Base-by-base conservation (phyloP, 768 basidiomycete genomes). In the Porpolomopsis calyptriformis region DNA sequence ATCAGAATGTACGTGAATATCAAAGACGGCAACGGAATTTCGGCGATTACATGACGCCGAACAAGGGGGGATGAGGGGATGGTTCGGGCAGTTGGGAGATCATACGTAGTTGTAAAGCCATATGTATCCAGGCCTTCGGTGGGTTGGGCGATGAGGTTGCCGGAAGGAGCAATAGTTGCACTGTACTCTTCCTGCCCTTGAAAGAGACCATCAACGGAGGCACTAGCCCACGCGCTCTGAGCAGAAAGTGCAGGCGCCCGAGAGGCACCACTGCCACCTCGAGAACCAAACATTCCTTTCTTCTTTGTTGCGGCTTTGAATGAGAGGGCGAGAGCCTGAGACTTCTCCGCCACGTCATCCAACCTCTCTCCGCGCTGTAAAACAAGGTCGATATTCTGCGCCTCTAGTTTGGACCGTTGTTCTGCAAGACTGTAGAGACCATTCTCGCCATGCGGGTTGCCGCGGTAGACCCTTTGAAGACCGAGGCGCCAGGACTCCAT, bases 31-130 rank as follows among this genome's bases (percentile, higher is more conserved):
- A 45, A 19, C 2, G 43, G 43, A 16, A 45, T 34, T 24, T 45
- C 43, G 27, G 43, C 43, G 19, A 45, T 45, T 6, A 45, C 31
- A 23, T 45, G 43, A 18, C 43, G 43, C 10, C 43, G 43, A 31
- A 45, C 43, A 9, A 45, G 33, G 9, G 27, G 14, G 18, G 27
- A 26, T 3, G 43, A 45, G 12, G 43, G 43, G 29, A 45, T 36
- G 16, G 43, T 45, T 11, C 43, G 26, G 24, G 43, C 18, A 36
- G 43, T 45, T 20, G 43, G 43, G 20, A 45, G 33, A n/a, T 45
- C 43, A 22, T 45, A 45, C 8, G 43, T 45, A 8, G 43, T 45
- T 2, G 43, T 45, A 24, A 45, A 45, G 22, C 43, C 43, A 16
- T 45, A 45, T 10, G 43, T 45, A 29, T 45, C 43, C 27, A 31